phyloP scores from a whole-genome alignment of 2,329 filamentous ascomycete genomes.

The Pestalotiopsis sp. region DNA sequence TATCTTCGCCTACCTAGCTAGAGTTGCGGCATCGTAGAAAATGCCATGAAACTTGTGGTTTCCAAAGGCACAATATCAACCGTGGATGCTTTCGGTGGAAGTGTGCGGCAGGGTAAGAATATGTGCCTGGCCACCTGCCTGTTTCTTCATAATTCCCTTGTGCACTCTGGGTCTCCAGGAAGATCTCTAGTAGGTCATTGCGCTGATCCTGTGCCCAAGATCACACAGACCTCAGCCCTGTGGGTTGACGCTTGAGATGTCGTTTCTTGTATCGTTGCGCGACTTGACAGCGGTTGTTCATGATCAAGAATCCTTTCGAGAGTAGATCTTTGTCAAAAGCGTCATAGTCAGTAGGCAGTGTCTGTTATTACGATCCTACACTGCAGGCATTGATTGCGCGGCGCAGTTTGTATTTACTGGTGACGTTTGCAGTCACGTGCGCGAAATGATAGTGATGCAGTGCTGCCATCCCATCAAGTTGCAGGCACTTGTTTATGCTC shows the following conservation, averaged over 20 bases:
- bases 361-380: background rate
- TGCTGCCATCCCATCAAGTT: background rate
- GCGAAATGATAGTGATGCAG: background rate
- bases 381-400: background rate
- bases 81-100: too few species aligned
- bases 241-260: background rate
- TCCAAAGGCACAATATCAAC: too few species aligned
- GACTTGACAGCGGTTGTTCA: background rate
- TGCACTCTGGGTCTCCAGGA: too few species aligned
- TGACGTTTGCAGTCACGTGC: background rate
- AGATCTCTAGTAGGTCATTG: background rate
- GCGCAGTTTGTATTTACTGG: background rate
- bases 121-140: too few species aligned
- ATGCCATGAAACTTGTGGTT: too few species aligned
- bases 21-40: too few species aligned
- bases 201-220: background rate
- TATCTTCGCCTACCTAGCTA: too few species aligned
- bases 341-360: background rate
- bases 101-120: too few species aligned
- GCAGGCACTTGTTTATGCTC: background rate
- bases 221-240: background rate
- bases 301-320: background rate
- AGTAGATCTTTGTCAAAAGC: background rate
- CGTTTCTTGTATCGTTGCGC: background rate
- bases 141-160: too few species aligned